phyloP scores from a whole-genome alignment of 2,329 filamentous ascomycete genomes.

The Xylariaceae sp. region DNA sequence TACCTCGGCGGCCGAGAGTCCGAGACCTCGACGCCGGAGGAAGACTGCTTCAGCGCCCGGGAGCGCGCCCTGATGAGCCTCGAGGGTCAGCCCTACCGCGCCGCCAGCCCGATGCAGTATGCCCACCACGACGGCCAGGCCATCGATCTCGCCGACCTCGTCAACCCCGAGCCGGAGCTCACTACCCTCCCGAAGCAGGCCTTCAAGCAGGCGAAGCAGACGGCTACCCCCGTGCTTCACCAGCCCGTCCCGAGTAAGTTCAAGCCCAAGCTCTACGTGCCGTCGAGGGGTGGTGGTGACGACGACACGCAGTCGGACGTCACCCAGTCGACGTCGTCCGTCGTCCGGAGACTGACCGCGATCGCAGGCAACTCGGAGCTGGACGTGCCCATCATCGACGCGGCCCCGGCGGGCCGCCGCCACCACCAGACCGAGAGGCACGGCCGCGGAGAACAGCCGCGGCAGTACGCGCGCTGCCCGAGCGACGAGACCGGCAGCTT shows the following conservation, averaged over 20 bases:
- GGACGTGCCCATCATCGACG: conserved; percentile 6
- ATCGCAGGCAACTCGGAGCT: conserved; percentile 8
- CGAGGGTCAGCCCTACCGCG: not conserved
- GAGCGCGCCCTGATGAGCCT: conserved; percentile 1
- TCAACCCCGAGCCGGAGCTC: conserved; percentile 1
- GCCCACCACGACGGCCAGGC: not conserved
- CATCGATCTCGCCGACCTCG: conserved; percentile 5
- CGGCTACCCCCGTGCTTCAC: not conserved
- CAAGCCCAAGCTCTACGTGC: too few relatives aligned
- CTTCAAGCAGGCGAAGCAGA: conserved; percentile 1
- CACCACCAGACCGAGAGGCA: not conserved
- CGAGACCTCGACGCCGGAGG: conserved; percentile 1
- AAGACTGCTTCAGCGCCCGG: conserved; percentile 1
- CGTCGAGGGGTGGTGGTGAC: too few relatives aligned
- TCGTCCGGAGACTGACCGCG: conserved; percentile 10
- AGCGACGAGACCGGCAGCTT: not conserved
- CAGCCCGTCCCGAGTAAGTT: too few relatives aligned
- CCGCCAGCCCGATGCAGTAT: conserved; percentile 3
- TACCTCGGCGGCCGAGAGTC: too few relatives aligned
- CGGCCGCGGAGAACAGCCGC: too few relatives aligned
- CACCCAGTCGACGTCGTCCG: too few relatives aligned
- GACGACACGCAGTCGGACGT: too few relatives aligned
- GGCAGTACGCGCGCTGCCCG: not conserved
- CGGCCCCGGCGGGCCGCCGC: conserved; percentile 5
- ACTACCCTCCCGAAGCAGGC: conserved; percentile 1